Evolutionary conservation across 140 eudicot genomes (phyloP).

Genomic region (Stevia rebaudiana): DNA sequence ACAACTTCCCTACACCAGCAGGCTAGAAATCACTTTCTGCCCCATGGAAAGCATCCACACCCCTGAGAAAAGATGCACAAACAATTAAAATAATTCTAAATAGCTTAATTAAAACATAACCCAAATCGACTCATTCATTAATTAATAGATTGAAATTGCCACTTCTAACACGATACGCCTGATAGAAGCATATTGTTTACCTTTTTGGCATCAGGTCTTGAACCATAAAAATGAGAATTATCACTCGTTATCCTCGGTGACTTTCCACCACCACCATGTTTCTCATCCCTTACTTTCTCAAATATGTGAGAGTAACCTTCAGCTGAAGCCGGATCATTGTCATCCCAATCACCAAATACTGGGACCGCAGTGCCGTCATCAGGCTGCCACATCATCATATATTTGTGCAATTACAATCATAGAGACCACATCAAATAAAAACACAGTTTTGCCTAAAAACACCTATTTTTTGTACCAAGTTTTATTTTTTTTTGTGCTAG

Average conservation of each 20-base stretch:
- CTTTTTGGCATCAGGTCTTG: slow-evolving; percentile 36
- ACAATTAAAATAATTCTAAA: too few species aligned
- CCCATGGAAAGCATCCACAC: slow-evolving; percentile 62
- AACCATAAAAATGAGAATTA: slow-evolving; percentile 36
- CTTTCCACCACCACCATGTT: slow-evolving; percentile 51
- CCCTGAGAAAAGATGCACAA: slow-evolving; percentile 32
- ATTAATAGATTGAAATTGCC: background rate
- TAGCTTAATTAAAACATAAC: slow-evolving; percentile 3
- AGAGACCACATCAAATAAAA: too few species aligned
- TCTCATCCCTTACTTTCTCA: slow-evolving; percentile 58
- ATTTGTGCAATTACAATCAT: background rate
- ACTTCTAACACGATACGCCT: background rate
- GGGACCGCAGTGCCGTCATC: slow-evolving; percentile 65
- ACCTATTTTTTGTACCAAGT: too few species aligned
- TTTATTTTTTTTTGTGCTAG: too few species aligned
- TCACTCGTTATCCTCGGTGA: slow-evolving; percentile 35
- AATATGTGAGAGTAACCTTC: slow-evolving; percentile 64
- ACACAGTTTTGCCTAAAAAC: too few species aligned
- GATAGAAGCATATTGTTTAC: slow-evolving; percentile 21
- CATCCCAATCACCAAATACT: slow-evolving; percentile 83
- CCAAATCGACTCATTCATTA: background rate
- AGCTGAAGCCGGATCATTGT: slow-evolving; percentile 57
- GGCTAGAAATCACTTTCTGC: slow-evolving; percentile 32
- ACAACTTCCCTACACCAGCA: slow-evolving; percentile 1
- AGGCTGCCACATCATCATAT: slow-evolving; percentile 41